Evolutionary conservation across 208 protist genomes (phyloP).

Genomic region (Histomonas meleagridis): DNA sequence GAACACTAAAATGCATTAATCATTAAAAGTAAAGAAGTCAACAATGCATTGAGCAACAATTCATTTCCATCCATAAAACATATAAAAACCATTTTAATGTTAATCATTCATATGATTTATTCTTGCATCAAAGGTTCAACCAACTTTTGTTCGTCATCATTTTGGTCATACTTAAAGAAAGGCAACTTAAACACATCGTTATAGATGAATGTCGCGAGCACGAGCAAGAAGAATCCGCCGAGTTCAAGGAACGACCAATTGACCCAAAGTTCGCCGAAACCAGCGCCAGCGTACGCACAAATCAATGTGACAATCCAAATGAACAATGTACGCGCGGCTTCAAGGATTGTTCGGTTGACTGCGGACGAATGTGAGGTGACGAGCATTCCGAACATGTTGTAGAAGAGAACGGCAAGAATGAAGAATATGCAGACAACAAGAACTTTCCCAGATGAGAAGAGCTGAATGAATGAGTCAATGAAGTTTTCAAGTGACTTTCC

Average conservation of each 20-base stretch:
- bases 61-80: no score
- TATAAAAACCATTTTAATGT: no score
- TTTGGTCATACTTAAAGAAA: not conserved
- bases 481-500: not conserved
- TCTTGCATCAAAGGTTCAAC: no score
- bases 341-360: not conserved
- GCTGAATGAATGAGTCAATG: not conserved
- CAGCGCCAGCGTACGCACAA: not conserved
- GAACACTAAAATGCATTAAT: no score
- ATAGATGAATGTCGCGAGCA: not conserved
- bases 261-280: slow-evolving; percentile 1
- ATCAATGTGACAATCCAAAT: slow-evolving; percentile 11
- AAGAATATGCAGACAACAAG: not conserved
- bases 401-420: slow-evolving; percentile 1
- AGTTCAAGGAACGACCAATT: not conserved
- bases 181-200: not conserved
- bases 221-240: not conserved
- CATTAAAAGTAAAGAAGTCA: no score
- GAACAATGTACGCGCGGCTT: slow-evolving; percentile 14
- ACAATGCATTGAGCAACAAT: no score
- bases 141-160: no score
- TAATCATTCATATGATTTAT: no score
- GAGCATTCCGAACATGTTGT: slow-evolving; percentile 34
- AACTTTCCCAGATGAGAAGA: not conserved
- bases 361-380: slow-evolving; percentile 6